Evolutionary conservation across 352 stramenopile species (phyloP).

Genomic region (Aphanomyces cochlioides): DNA sequence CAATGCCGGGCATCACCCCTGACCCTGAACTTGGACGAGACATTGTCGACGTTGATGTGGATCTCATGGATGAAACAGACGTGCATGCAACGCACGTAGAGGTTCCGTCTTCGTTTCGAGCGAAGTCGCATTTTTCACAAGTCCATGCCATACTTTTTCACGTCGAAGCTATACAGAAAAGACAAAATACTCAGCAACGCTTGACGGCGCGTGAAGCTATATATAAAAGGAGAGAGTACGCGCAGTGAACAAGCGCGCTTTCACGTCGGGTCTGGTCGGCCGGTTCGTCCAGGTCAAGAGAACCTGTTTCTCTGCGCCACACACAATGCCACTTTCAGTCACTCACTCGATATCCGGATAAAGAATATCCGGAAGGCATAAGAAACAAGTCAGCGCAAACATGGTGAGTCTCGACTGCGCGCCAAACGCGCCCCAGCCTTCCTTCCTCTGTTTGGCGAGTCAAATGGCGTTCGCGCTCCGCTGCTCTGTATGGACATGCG

Average conservation of each 20-base stretch:
- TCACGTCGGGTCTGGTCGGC: not conserved
- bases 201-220: conserved; percentile 13
- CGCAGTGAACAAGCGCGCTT: not conserved
- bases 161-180: not conserved
- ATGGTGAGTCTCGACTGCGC: too few species aligned
- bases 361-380: too few species aligned
- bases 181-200: not conserved
- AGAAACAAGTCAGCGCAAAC: too few species aligned
- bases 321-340: conserved; percentile 6
- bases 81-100: conserved; percentile 59
- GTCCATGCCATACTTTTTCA: conserved; percentile 50
- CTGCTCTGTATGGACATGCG: too few species aligned
- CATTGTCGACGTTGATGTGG: conserved; percentile 20
- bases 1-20: not conserved
- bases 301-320: conserved; percentile 8
- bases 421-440: too few species aligned
- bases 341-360: not conserved
- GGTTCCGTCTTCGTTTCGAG: conserved; percentile 56
- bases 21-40: not conserved
- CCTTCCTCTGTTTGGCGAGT: too few species aligned
- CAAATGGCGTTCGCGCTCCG: too few species aligned
- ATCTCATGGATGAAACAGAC: conserved; percentile 30
- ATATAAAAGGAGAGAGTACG: not conserved
- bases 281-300: not conserved
- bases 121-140: conserved; percentile 59